Percentiles rank a stretch among this genome's conserved stretches.
Evolutionary conservation across 2,329 filamentous ascomycete genomes (phyloP).

Genomic region (Phyllosticta citriasiana): DNA sequence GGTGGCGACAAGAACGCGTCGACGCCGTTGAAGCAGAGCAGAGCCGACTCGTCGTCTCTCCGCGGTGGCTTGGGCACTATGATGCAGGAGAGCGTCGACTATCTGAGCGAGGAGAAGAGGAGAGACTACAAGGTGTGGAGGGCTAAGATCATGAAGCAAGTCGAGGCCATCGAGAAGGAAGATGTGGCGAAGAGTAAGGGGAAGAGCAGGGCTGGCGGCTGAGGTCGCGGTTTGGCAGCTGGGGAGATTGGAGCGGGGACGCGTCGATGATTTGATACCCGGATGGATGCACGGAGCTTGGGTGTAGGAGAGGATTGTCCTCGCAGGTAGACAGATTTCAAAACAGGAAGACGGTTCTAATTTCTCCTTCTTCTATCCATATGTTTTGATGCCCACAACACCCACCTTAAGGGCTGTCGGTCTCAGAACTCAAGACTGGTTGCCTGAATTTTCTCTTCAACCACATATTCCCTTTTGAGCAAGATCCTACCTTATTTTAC

Average conservation of each 20-base stretch:
- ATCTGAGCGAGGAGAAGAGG: slow-evolving; percentile 53
- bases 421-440: too few relatives aligned
- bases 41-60: slow-evolving; percentile 11
- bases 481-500: too few relatives aligned
- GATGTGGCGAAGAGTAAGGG: neutral
- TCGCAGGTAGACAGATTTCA: too few relatives aligned
- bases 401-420: too few relatives aligned
- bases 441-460: too few relatives aligned
- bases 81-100: slow-evolving; percentile 67
- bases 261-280: too few relatives aligned
- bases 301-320: too few relatives aligned
- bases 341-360: too few relatives aligned
- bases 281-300: too few relatives aligned
- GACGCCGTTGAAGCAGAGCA: slow-evolving; percentile 26
- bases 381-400: too few relatives aligned
- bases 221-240: neutral
- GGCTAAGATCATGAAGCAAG: slow-evolving; percentile 45
- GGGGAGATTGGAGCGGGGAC: neutral
- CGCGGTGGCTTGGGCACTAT: slow-evolving; percentile 50
- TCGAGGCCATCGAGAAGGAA: slow-evolving; percentile 24
- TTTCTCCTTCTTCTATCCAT: too few relatives aligned
- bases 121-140: slow-evolving; percentile 58
- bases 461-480: too few relatives aligned
- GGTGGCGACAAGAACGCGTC: neutral
- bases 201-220: neutral